A percentile compares a stretch with the other conserved stretches of the same genome.
phyloP scores from a whole-genome alignment of 176 grass and related monocot genomes.

The Zea mays region Zm-B73-REFERENCE-NAM-5.0 NC_050100.1:9062501-9063000 shows the following conservation, averaged over 20 bases:
- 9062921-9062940: no score
- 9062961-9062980: no score
- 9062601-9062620: slow-evolving; percentile 18
- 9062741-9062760: background rate
- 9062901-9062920: no score
- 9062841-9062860: no score
- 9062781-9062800: background rate
- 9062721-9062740: slow-evolving; percentile 18
- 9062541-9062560: slow-evolving; percentile 17
- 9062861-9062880: no score
- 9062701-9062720: slow-evolving; percentile 2
- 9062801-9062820: background rate
- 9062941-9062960: no score
- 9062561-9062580: background rate
- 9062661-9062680: background rate
- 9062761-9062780: background rate
- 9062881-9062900: no score
- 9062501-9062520: slow-evolving; percentile 2
- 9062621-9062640: background rate
- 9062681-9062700: background rate
- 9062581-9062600: slow-evolving; percentile 29
- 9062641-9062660: background rate
- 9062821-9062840: no score
- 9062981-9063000: no score
- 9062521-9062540: slow-evolving; percentile 20